Conservation (phyloP, 306 rosid species). For the Hippophae rhamnoides region DNA sequence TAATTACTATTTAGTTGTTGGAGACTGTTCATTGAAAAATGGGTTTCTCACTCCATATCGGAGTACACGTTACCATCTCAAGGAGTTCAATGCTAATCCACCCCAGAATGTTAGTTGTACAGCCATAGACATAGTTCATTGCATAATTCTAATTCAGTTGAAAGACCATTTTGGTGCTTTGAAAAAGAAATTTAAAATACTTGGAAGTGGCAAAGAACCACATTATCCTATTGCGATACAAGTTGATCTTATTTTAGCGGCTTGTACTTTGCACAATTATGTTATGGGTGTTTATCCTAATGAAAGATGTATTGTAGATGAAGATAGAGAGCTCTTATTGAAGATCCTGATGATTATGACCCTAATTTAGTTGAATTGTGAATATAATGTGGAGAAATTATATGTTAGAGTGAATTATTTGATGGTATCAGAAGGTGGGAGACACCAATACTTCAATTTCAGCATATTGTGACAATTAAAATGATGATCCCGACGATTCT, state of each 20-base stretch:
- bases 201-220: background rate
- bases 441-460: no score
- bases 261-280: slow-evolving; percentile 1
- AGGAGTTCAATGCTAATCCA: background rate
- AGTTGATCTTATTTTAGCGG: background rate
- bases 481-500: no score
- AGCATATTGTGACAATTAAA: no score
- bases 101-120: background rate
- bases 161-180: background rate
- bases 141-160: background rate
- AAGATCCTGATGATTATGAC: no score
- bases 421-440: no score
- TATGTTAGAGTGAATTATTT: no score
- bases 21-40: no score
- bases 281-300: slow-evolving; percentile 1
- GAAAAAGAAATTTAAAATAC: background rate
- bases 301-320: background rate
- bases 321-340: no score
- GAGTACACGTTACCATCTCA: background rate
- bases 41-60: no score
- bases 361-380: no score
- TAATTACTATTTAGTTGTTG: no score
- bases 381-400: no score
- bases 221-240: background rate
- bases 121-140: background rate